Conservation (phyloP, 2,329 filamentous ascomycete genomes). For the Cladosporium sp. region DNA sequence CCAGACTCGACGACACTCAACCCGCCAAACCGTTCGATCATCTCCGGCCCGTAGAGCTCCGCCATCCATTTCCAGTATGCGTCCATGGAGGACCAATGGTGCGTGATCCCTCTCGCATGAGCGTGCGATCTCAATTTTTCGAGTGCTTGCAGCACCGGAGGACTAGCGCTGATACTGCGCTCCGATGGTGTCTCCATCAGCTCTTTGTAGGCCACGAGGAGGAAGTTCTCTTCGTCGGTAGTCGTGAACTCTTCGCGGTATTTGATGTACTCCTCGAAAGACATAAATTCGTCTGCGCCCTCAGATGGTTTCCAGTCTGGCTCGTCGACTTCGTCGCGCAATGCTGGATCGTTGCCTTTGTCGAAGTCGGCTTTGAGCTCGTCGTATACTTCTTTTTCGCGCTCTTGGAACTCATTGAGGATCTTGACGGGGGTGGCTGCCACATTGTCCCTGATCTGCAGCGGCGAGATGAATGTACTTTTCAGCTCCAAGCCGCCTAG, state of each 20-base stretch:
- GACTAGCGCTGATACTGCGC: background rate
- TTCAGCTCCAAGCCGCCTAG: conserved; percentile 53
- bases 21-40: conserved; percentile 30
- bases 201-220: conserved; percentile 33
- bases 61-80: conserved; percentile 52
- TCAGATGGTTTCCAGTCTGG: conserved; percentile 39
- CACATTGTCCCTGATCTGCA: conserved; percentile 48
- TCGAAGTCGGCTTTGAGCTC: conserved; percentile 3
- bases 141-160: background rate
- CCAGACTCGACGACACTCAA: conserved; percentile 30
- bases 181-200: conserved; percentile 27
- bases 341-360: conserved; percentile 19
- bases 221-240: background rate
- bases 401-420: conserved; percentile 3
- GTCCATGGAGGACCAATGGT: conserved; percentile 23
- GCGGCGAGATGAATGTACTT: conserved; percentile 52
- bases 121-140: background rate
- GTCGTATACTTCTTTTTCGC: background rate
- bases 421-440: conserved; percentile 41
- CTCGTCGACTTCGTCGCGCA: conserved; percentile 38
- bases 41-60: conserved; percentile 29
- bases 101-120: conserved; percentile 26
- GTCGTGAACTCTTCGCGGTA: conserved; percentile 43
- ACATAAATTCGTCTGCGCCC: conserved; percentile 43
- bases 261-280: conserved; percentile 45